Evolutionary conservation across 805 yeast species (phyloP).

Genomic region (Metschnikowia gelsemii): DNA sequence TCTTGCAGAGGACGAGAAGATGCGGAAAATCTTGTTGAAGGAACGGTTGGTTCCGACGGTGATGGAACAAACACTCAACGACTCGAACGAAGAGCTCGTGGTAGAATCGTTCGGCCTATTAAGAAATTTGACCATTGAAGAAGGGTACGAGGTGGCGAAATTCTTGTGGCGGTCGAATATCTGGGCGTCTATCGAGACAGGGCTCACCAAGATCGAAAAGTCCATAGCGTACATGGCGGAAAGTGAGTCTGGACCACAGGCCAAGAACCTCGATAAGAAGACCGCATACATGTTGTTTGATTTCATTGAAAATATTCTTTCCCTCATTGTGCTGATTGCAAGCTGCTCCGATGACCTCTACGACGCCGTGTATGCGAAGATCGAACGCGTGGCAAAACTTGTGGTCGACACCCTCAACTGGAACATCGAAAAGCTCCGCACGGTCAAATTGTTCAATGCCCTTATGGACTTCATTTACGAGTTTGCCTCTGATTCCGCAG

Average conservation of each 20-base stretch:
- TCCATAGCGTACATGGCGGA: constrained; percentile 50
- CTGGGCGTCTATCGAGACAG: constrained; percentile 57
- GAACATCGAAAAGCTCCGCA: constrained; percentile 34
- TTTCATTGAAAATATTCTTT: constrained; percentile 68
- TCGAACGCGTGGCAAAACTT: constrained; percentile 40
- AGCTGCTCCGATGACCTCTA: constrained; percentile 55
- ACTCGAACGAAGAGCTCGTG: constrained; percentile 68
- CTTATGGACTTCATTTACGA: constrained; percentile 59
- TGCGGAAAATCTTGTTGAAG: constrained; percentile 64
- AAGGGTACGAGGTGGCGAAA: constrained; percentile 79
- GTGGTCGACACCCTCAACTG: constrained; percentile 38
- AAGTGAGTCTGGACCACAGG: constrained; percentile 23
- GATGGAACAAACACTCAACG: constrained; percentile 63
- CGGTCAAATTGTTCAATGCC: constrained; percentile 48
- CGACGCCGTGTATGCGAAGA: constrained; percentile 46
- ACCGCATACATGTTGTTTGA: constrained; percentile 51
- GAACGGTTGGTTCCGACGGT: constrained; percentile 67
- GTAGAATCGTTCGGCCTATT: constrained; percentile 80
- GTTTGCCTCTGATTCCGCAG: constrained; percentile 57
- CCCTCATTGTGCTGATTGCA: constrained; percentile 65
- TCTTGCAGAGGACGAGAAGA: constrained; percentile 63
- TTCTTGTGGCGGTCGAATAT: constrained; percentile 77
- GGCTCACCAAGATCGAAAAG: constrained; percentile 49
- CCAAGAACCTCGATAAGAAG: constrained; percentile 22
- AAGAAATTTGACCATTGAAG: constrained; percentile 78